Evolutionary conservation across 2,329 filamentous ascomycete species (phyloP).

Genomic region (Herpotrichia juniperi): DNA sequence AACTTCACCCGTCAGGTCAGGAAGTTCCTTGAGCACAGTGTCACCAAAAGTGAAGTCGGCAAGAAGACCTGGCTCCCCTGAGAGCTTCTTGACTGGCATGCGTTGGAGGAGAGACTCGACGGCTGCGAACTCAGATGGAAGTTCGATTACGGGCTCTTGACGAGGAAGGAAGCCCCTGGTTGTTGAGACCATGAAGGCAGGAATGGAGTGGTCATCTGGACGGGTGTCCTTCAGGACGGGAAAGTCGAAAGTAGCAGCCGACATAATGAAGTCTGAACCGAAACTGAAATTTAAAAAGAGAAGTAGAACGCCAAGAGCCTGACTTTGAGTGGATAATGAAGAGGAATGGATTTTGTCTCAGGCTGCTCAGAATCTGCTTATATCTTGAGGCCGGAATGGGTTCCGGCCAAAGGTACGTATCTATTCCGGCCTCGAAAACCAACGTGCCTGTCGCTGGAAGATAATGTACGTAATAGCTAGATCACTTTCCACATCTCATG

Average conservation of each 20-base stretch:
- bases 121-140: conserved; percentile 75
- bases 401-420: no score
- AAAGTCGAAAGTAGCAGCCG: conserved; percentile 53
- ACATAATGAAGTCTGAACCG: conserved; percentile 47
- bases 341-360: conserved; percentile 5
- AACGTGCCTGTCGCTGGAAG: conserved; percentile 36
- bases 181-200: conserved; percentile 80
- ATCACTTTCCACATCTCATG: conserved; percentile 26
- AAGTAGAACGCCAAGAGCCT: conserved; percentile 4
- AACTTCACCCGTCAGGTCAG: conserved; percentile 75
- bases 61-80: conserved; percentile 78
- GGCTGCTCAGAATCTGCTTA: conserved; percentile 34
- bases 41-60: conserved; percentile 76
- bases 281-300: conserved; percentile 3
- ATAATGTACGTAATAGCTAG: conserved; percentile 47
- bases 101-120: conserved; percentile 74
- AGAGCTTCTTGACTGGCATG: conserved; percentile 78
- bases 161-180: conserved; percentile 76
- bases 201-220: conserved; percentile 67
- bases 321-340: neutral
- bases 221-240: conserved; percentile 67
- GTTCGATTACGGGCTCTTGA: conserved; percentile 52
- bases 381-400: conserved; percentile 44
- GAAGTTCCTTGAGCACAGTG: conserved; percentile 73
- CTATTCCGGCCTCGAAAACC: conserved; percentile 38